Conservation (phyloP, 176 grass and related monocot species). For the Alloteropsis semialata region DNA sequence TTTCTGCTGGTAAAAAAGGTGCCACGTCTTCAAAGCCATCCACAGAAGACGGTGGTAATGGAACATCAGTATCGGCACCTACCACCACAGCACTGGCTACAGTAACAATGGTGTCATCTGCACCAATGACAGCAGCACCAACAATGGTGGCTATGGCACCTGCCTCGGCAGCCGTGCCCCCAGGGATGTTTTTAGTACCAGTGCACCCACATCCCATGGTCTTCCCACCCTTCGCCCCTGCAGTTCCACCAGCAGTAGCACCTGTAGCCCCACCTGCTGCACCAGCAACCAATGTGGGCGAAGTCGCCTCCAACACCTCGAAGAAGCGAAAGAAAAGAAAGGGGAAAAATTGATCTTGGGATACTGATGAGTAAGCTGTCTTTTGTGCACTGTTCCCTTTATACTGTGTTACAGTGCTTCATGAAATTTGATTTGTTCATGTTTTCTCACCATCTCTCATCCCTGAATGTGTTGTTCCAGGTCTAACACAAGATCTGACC, state of each 20-base stretch:
- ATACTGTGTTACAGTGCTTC: not conserved
- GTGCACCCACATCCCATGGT: conserved; percentile 62
- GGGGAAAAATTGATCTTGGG: conserved; percentile 37
- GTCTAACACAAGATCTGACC: not conserved
- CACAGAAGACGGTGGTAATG: conserved; percentile 22
- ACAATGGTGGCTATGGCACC: conserved; percentile 51
- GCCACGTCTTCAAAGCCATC: conserved; percentile 30
- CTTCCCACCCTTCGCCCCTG: conserved; percentile 52
- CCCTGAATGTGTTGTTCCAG: not conserved
- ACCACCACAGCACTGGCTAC: not conserved
- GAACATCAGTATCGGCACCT: conserved; percentile 15
- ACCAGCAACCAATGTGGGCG: conserved; percentile 11
- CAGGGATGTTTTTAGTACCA: conserved; percentile 67
- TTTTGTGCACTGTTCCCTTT: not conserved
- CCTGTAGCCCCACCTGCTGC: conserved; percentile 32
- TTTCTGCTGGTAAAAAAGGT: conserved; percentile 49
- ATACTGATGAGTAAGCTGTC: conserved; percentile 11
- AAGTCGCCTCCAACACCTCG: conserved; percentile 4
- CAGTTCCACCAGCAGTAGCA: conserved; percentile 38
- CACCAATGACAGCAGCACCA: conserved; percentile 25
- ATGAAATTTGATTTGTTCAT: not conserved
- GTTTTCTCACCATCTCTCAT: not conserved
- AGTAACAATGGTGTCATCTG: conserved; percentile 22
- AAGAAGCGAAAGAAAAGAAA: conserved; percentile 82
- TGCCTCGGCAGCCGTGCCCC: conserved; percentile 31